A percentile compares a stretch with the other conserved stretches of the same genome.
Conservation (phyloP, 2,329 filamentous ascomycete genomes). For the Aspergillus texensis region DNA sequence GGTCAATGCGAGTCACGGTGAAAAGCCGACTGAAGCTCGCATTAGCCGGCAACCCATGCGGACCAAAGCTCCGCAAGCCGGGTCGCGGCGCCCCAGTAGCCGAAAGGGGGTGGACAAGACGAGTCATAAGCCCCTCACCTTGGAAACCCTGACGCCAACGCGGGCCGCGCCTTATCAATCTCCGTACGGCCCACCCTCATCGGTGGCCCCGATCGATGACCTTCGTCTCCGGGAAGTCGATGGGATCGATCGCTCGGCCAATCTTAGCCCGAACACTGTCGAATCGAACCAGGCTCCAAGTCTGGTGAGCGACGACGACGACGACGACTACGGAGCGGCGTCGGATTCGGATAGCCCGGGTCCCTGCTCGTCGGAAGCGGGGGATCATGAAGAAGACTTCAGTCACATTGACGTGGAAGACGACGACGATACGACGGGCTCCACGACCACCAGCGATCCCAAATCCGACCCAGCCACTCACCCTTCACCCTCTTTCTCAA, state of each 20-base stretch:
- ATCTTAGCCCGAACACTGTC: constrained; percentile 69
- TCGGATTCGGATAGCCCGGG: constrained; percentile 66
- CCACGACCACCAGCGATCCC: constrained; percentile 35
- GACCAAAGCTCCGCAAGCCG: constrained; percentile 56
- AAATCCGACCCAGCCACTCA: constrained; percentile 37
- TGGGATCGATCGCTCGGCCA: constrained; percentile 43
- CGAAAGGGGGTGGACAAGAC: constrained; percentile 57
- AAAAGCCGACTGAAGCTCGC: constrained; percentile 24
- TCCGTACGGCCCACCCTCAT: constrained; percentile 36
- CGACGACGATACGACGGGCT: constrained; percentile 44
- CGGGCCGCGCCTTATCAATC: constrained; percentile 29
- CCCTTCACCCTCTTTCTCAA: constrained; percentile 30
- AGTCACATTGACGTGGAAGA: constrained; percentile 50
- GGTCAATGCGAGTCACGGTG: constrained; percentile 18
- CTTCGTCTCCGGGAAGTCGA: constrained; percentile 52
- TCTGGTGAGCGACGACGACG: constrained; percentile 79
- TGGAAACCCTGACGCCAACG: constrained; percentile 43
- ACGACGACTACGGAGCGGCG: constrained; percentile 72
- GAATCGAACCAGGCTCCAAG: constrained; percentile 77
- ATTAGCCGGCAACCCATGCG: constrained; percentile 57
- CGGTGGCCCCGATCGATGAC: constrained; percentile 42
- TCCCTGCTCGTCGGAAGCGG: constrained; percentile 48
- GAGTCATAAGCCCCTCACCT: constrained; percentile 43
- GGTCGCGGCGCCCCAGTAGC: constrained; percentile 56
- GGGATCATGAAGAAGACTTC: constrained; percentile 57